Base-by-base conservation (phyloP, 768 basidiomycete species). In the Mycena metata region DNA sequence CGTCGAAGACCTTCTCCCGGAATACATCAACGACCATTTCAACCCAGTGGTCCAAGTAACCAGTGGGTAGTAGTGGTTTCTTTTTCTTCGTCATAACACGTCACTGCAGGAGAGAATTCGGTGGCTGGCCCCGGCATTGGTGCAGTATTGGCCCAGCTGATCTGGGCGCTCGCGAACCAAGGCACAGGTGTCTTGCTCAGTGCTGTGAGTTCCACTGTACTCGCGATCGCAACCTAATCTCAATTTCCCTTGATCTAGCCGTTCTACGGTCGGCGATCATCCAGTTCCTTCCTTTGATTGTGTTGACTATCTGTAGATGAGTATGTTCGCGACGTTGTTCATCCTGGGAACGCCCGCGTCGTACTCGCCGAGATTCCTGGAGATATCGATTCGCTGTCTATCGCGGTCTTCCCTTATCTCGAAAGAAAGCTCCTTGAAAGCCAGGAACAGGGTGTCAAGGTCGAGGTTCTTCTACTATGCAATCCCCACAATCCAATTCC, bases 401-500 rank as follows among this genome's bases (percentile, higher is more conserved):
- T 55, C 9, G 43, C 58, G 0, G 77, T 73, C 24, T 36, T 76
- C 10, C 54, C 64, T 0, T 57, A 72, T 49, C 69, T 78, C 30
- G 76, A 76, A 42, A 55, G 43, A n/a, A 65, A 65, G 16, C 52
- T 76, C 3, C 50, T 60, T 11, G 59, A 73, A 46, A 69, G 64
- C 42, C 52, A 64, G 3, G 57, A 62, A 15, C 43, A 57, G 12
- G 75, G 74, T 12, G 68, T 62, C 9, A 64, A 56, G 17, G 69
- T 78, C 58, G 68, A 71, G 33, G 77, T 74, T 1, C 69, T 78
- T n/a, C 52, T 79, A 9, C 62, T 79, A 3, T 74, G 72, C 36
- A 79, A 79, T 58, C 78, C 78, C 11, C 78, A 79, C 68, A 79
- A 79, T 47, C 78, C 77, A 4, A 68, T 75, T 19, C 75, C 5